Conservation (phyloP, 202 grass and related monocot species). For the Cymbopogon flexuosus region DNA sequence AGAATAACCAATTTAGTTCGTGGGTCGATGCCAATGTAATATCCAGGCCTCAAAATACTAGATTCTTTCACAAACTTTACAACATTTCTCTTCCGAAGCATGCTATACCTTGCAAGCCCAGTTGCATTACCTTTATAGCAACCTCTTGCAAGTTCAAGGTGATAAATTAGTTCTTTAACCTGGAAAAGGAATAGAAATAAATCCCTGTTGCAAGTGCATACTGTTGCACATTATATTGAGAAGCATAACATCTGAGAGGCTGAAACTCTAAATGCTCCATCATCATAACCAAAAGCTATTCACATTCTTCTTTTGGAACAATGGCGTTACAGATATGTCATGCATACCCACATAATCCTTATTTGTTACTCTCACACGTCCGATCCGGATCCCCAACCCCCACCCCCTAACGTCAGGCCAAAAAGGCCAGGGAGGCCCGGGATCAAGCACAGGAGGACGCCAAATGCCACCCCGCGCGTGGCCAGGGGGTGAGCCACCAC, state of each 20-base stretch:
- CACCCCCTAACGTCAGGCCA: no score
- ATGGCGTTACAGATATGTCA: background rate
- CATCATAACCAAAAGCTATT: background rate
- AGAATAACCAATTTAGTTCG: slow-evolving; percentile 72
- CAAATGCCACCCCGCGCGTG: no score
- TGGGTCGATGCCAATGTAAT: slow-evolving; percentile 72
- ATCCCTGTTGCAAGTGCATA: background rate
- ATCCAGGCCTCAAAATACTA: slow-evolving; percentile 80
- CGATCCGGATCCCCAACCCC: no score
- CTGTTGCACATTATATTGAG: background rate
- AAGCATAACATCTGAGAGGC: background rate
- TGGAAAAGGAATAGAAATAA: slow-evolving; percentile 25
- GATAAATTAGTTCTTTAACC: slow-evolving; percentile 86
- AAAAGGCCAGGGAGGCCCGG: no score
- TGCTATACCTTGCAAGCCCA: slow-evolving; percentile 66
- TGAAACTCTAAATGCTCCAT: background rate
- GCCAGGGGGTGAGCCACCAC: no score
- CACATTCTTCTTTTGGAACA: background rate
- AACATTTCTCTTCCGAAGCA: slow-evolving; percentile 89
- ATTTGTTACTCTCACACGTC: background rate
- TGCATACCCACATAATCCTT: background rate
- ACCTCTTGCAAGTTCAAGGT: slow-evolving; percentile 80
- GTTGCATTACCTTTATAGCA: slow-evolving; percentile 70
- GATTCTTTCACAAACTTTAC: slow-evolving; percentile 84
- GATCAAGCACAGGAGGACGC: no score